phyloP scores from a whole-genome alignment of 352 stramenopile species.

The Phytophthora nicotianae region DNA sequence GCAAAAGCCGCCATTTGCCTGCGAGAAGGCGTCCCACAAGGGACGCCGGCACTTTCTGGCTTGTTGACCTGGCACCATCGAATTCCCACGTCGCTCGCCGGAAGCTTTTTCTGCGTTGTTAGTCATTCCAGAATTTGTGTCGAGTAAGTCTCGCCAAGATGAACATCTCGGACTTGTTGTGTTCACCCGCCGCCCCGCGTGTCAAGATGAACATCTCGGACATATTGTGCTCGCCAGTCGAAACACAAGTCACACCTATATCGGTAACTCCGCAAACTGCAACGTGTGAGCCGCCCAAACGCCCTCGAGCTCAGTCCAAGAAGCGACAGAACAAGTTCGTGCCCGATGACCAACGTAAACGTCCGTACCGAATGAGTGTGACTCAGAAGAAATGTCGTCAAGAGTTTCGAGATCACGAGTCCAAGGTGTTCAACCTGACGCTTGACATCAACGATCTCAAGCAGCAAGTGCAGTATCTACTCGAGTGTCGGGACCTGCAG shows the following conservation, averaged over 20 bases:
- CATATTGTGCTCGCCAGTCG: constrained; percentile 15
- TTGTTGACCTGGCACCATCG: not conserved
- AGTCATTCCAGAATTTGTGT: not conserved
- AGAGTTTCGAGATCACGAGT: constrained; percentile 25
- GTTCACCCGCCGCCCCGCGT: constrained; percentile 6
- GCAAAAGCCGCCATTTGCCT: too few species aligned
- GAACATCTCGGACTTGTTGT: constrained; percentile 21
- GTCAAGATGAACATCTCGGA: constrained; percentile 19
- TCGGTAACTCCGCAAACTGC: constrained; percentile 1
- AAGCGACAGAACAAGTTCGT: constrained; percentile 15
- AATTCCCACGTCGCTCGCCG: too few species aligned
- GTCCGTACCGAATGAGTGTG: constrained; percentile 32
- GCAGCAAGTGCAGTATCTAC: constrained; percentile 35
- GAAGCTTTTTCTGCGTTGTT: not conserved
- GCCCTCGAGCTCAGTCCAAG: constrained; percentile 2
- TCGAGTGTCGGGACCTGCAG: constrained; percentile 29
- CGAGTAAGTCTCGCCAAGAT: not conserved
- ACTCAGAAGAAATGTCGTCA: constrained; percentile 16
- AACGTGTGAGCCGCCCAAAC: constrained; percentile 7
- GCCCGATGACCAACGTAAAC: constrained; percentile 26
- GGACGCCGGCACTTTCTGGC: not conserved
- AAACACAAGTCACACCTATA: not conserved
- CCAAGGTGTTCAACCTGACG: constrained; percentile 30
- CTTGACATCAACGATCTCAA: constrained; percentile 39
- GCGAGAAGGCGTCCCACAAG: too few species aligned